Evolutionary conservation across 805 yeast genomes (phyloP).

Genomic region (Hanseniaspora meyeri): DNA sequence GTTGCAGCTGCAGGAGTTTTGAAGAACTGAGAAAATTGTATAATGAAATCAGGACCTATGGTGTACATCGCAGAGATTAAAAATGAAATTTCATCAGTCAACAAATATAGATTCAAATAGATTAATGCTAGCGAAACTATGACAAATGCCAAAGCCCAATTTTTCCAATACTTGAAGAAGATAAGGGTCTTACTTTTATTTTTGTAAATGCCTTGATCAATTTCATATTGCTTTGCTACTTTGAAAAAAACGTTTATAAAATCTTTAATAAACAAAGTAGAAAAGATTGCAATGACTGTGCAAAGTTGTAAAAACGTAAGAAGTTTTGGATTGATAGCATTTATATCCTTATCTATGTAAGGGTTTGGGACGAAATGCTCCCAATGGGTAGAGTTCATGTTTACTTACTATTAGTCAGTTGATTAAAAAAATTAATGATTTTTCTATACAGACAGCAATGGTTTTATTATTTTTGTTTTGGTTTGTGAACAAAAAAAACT

Average conservation of each 20-base stretch:
- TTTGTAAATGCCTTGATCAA: not conserved
- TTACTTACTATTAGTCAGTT: not conserved
- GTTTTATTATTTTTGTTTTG: no score
- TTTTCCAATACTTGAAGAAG: not conserved
- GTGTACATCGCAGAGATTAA: not conserved
- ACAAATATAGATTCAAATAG: not conserved
- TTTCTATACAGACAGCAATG: no score
- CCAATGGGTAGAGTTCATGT: not conserved
- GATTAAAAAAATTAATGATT: no score
- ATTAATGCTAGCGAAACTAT: not conserved
- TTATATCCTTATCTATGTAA: not conserved
- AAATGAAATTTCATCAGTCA: not conserved
- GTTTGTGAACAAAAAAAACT: no score
- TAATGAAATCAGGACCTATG: conserved; percentile 18
- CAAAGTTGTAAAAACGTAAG: not conserved
- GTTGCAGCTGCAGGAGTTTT: conserved; percentile 24
- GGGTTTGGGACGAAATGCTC: conserved; percentile 1
- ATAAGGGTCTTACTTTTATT: not conserved
- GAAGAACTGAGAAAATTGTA: conserved; percentile 23
- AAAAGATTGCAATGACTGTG: not conserved
- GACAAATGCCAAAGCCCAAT: not conserved
- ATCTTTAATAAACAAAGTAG: not conserved
- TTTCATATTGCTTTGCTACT: not conserved
- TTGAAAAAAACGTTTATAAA: not conserved
- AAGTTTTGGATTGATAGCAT: conserved; percentile 9